Conservation (phyloP, 2,329 filamentous ascomycete species). For the Aspergillus jensenii region DNA sequence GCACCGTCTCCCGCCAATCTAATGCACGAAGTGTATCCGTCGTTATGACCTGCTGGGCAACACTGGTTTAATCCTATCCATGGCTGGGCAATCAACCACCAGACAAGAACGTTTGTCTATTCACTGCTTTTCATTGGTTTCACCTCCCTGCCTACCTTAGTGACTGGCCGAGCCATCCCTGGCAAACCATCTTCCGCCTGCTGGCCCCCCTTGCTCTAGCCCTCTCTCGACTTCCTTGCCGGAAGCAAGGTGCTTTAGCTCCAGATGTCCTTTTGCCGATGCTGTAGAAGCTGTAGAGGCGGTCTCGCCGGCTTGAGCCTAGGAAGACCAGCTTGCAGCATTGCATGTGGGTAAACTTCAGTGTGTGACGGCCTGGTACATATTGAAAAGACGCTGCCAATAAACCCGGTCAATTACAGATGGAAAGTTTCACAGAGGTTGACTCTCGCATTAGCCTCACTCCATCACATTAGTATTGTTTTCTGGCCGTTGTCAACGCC, state of each 20-base stretch:
- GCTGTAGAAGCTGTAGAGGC: neutral
- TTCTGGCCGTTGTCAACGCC: neutral
- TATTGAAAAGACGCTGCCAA: conserved; percentile 7
- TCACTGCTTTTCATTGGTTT: neutral
- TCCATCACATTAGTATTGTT: conserved; percentile 6
- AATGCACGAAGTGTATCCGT: conserved; percentile 26
- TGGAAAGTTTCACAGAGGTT: conserved; percentile 3
- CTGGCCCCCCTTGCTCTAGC: neutral
- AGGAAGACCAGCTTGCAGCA: neutral
- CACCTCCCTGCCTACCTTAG: neutral
- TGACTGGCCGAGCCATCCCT: neutral
- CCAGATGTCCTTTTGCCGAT: neutral
- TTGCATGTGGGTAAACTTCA: neutral
- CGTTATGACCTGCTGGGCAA: neutral
- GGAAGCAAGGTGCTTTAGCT: conserved; percentile 1
- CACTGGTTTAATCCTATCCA: no score
- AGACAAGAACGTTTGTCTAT: neutral
- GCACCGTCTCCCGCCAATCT: conserved; percentile 33
- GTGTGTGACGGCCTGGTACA: neutral
- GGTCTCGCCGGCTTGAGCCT: neutral
- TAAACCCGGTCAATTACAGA: conserved; percentile 4
- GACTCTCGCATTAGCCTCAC: conserved; percentile 15
- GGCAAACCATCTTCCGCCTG: neutral
- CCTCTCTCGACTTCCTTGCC: conserved; percentile 2
- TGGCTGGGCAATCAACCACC: conserved; percentile 2